phyloP scores from a whole-genome alignment of 768 basidiomycete genomes.

The Tricholoma hemisulphureum region DNA sequence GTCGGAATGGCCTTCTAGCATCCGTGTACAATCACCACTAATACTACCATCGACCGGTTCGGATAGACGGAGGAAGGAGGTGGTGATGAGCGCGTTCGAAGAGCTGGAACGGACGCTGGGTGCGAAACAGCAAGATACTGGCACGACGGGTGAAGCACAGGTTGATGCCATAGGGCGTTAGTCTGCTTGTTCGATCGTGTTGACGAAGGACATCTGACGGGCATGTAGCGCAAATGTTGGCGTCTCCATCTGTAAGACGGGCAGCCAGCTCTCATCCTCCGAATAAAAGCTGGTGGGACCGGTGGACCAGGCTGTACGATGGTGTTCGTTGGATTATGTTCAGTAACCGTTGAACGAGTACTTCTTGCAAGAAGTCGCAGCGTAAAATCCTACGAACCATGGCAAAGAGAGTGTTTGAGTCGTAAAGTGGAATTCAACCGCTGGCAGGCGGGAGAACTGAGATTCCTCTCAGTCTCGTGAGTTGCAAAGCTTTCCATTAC shows the following conservation, averaged over 20 bases:
- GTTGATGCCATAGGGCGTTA: slow-evolving; percentile 19
- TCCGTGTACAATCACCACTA: slow-evolving; percentile 26
- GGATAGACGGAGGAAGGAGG: slow-evolving; percentile 29
- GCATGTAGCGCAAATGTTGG: neutral
- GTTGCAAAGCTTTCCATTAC: too few species aligned
- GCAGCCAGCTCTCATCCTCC: neutral
- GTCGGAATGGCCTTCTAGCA: slow-evolving; percentile 61
- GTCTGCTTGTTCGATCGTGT: slow-evolving; percentile 9
- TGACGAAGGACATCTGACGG: slow-evolving; percentile 6
- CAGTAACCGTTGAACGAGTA: slow-evolving; percentile 37
- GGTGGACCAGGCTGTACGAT: slow-evolving; percentile 34
- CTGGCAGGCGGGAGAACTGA: too few species aligned
- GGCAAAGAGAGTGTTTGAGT: too few species aligned
- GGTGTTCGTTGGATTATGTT: slow-evolving; percentile 51
- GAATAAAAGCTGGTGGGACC: neutral
- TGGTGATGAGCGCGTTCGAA: slow-evolving; percentile 65
- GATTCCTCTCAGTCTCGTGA: too few species aligned
- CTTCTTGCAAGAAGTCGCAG: too few species aligned
- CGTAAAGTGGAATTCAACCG: too few species aligned
- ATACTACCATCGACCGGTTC: neutral
- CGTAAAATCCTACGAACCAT: too few species aligned
- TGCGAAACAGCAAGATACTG: slow-evolving; percentile 39
- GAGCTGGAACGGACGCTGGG: slow-evolving; percentile 61
- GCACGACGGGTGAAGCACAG: neutral
- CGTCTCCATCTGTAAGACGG: neutral